phyloP scores from a whole-genome alignment of 75 land plant genomes.

The Pinus tabuliformis region DNA sequence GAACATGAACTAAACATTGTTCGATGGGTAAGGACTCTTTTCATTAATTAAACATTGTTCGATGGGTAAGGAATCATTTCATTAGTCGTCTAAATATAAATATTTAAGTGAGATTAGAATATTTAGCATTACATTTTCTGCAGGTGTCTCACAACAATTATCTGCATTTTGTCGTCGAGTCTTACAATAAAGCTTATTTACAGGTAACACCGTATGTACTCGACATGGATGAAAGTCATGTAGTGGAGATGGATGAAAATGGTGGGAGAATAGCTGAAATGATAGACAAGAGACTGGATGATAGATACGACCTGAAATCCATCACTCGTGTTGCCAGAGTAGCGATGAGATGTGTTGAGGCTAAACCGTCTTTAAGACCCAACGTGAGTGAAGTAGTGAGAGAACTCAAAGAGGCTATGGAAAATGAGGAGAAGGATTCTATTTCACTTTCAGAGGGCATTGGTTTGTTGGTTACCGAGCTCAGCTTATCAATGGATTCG shows the following conservation, averaged over 20 bases:
- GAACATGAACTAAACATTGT: not conserved
- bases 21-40: not conserved
- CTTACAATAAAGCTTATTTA: not conserved
- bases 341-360: slow-evolving; percentile 26
- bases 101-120: not conserved
- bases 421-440: not conserved
- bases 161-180: not conserved
- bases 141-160: no score
- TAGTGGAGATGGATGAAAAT: not conserved
- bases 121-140: no score
- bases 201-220: not conserved
- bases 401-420: slow-evolving; percentile 17
- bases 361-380: slow-evolving; percentile 17
- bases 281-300: not conserved
- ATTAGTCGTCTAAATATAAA: not conserved
- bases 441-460: no score
- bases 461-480: no score
- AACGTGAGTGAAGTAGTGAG: slow-evolving; percentile 23
- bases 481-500: no score
- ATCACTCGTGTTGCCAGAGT: slow-evolving; percentile 4
- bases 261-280: not conserved
- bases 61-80: not conserved
- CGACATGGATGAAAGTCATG: not conserved
- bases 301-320: slow-evolving; percentile 9
- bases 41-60: not conserved